Conservation (phyloP, 305 asterid species). For the Vinca major region DNA sequence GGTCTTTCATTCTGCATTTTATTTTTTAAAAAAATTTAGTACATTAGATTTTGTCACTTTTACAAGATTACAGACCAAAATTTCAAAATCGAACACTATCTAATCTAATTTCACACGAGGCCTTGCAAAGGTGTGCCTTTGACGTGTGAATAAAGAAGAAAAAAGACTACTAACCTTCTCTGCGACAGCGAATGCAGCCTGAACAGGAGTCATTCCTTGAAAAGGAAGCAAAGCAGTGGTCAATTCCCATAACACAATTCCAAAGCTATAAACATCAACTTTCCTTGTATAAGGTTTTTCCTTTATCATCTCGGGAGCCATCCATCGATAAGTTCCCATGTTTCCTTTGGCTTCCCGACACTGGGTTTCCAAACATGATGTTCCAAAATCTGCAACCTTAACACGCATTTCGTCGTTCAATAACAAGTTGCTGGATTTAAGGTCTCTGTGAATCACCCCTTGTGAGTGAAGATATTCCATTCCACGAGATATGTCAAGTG, state of each 20-base stretch:
- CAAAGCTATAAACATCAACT: slow-evolving; percentile 87
- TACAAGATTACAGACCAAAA: no score
- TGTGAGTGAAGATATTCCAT: slow-evolving; percentile 89
- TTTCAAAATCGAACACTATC: no score
- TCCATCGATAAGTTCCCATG: slow-evolving; percentile 96
- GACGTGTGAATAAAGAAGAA: neutral
- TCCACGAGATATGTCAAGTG: slow-evolving; percentile 82
- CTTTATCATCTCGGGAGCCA: slow-evolving; percentile 94
- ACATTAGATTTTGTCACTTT: no score
- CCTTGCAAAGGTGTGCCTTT: no score
- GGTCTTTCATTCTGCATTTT: slow-evolving; percentile 74
- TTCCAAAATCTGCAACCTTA: slow-evolving; percentile 89
- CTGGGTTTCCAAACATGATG: slow-evolving; percentile 79
- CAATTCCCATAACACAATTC: slow-evolving; percentile 90
- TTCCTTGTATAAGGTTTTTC: slow-evolving; percentile 67
- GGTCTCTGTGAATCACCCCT: slow-evolving; percentile 88
- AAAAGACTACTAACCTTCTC: slow-evolving; percentile 48
- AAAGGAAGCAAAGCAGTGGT: slow-evolving; percentile 85
- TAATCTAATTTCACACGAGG: no score
- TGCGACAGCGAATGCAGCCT: slow-evolving; percentile 94
- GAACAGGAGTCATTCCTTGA: slow-evolving; percentile 92
- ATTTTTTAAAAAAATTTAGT: no score
- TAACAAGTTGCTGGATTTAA: slow-evolving; percentile 79
- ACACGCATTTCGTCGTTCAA: slow-evolving; percentile 89
- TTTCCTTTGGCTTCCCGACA: slow-evolving; percentile 70